A percentile compares a stretch with the other conserved stretches of the same genome.
These are phyloP conservation scores for Mycena citricolor DNA, from an alignment of 1,284 basidiomycete genomes.

Conservation along the genomic window DNA sequence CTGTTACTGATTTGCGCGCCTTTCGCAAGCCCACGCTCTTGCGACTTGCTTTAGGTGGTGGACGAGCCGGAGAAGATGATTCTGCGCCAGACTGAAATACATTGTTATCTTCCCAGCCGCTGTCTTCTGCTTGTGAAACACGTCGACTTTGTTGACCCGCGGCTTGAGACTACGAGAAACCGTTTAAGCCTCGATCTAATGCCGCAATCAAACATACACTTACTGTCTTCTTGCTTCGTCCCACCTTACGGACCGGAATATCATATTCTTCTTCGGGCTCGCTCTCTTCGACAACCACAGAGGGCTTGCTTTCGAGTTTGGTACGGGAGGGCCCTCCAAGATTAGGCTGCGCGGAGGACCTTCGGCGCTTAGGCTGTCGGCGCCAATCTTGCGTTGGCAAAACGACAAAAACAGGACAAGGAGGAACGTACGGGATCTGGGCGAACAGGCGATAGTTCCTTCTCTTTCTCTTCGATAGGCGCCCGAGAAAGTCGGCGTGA, in stretches of 20 bases:
- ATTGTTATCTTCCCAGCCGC: conserved; percentile 85
- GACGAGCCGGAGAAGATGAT: conserved; percentile 69
- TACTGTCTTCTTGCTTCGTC: conserved; percentile 61
- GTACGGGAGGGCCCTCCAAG: conserved; percentile 53
- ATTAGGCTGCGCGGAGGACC: conserved; percentile 69
- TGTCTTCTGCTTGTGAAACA: conserved; percentile 58
- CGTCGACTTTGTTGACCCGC: conserved; percentile 52
- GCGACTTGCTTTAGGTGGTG: conserved; percentile 49
- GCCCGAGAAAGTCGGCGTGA: conserved; percentile 52
- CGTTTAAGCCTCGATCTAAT: too few species aligned
- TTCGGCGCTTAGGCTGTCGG: conserved; percentile 55
- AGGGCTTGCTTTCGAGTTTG: conserved; percentile 38
- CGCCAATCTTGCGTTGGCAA: conserved; percentile 37
- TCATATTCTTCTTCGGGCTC: conserved; percentile 72
- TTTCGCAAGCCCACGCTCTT: conserved; percentile 49
- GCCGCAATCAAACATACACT: conserved; percentile 24
- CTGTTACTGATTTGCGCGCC: conserved; percentile 68
- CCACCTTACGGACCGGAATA: conserved; percentile 57
- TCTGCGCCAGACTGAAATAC: conserved; percentile 82
- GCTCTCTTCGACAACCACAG: conserved; percentile 67
- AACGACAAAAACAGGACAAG: conserved; percentile 16
- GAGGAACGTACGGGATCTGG: conserved; percentile 49
- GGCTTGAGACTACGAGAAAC: conserved; percentile 45
- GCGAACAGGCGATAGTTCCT: conserved; percentile 34
- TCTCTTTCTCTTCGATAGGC: conserved; percentile 42